Percentiles rank a stretch among this genome's conserved stretches.
These are phyloP conservation scores for Podaxis mareebaensis DNA, from an alignment of 768 basidiomycete genomes.

Conservation along the genomic window DNA sequence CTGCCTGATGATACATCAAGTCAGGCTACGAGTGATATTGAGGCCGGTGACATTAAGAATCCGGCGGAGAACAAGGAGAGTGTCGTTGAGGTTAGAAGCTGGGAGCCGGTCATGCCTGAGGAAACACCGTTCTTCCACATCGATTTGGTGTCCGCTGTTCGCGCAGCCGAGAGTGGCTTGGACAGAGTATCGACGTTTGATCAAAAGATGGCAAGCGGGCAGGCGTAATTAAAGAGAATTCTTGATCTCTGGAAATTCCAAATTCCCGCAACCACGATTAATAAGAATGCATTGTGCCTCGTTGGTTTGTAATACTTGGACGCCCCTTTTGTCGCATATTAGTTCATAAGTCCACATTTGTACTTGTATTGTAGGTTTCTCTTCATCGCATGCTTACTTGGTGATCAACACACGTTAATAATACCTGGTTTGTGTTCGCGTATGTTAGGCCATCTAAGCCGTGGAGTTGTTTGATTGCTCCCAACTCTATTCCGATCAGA, in stretches of 20 bases:
- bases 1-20: constrained; percentile 9
- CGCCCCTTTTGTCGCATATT: not conserved
- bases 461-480: not conserved
- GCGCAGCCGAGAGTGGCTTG: constrained; percentile 58
- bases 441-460: not conserved
- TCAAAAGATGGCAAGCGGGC: not conserved
- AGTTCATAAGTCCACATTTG: not conserved
- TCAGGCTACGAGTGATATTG: constrained; percentile 26
- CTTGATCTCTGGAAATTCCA: not conserved
- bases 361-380: not conserved
- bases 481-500: not conserved
- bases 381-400: not conserved
- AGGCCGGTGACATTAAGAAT: constrained; percentile 24
- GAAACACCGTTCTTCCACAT: constrained; percentile 91
- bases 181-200: constrained; percentile 18
- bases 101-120: constrained; percentile 43
- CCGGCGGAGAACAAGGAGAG: constrained; percentile 12
- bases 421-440: not conserved
- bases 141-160: constrained; percentile 73
- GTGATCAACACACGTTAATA: not conserved
- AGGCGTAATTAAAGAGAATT: not conserved
- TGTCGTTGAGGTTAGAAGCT: constrained; percentile 15
- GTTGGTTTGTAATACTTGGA: not conserved
- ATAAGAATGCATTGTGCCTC: not conserved
- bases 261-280: not conserved